A percentile compares a stretch with the other conserved stretches of the same genome.
phyloP scores from a whole-genome alignment of 306 rosid species.

The Medicago arabica region DNA sequence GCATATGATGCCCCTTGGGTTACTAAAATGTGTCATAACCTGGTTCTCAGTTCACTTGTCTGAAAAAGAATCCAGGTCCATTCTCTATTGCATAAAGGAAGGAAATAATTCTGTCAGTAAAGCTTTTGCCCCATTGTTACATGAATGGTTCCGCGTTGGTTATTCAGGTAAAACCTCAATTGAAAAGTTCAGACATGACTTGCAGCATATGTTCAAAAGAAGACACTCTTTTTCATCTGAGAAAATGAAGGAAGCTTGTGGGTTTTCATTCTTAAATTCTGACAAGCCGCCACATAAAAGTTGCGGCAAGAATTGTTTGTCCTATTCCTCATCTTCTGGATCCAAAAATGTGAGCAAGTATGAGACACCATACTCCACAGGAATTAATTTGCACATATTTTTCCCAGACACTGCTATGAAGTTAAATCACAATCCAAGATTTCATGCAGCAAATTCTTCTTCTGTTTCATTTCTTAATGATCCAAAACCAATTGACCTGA shows the following conservation, averaged over 20 bases:
- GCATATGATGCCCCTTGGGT: conserved; percentile 89
- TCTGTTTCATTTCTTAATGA: conserved; percentile 55
- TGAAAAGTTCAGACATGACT: conserved; percentile 67
- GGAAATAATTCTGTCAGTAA: conserved; percentile 51
- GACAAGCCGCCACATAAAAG: conserved; percentile 43
- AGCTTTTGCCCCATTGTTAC: conserved; percentile 71
- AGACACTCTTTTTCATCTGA: conserved; percentile 56
- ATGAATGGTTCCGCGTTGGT: conserved; percentile 82
- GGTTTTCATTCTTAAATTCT: conserved; percentile 55
- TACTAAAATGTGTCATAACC: conserved; percentile 72
- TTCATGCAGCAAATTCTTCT: conserved; percentile 44
- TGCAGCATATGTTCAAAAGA: conserved; percentile 74
- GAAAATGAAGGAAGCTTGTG: conserved; percentile 54
- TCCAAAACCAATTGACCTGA: conserved; percentile 78
- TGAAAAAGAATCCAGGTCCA: conserved; percentile 66
- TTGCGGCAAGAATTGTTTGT: conserved; percentile 48
- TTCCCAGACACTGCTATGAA: conserved; percentile 62
- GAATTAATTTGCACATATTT: conserved; percentile 68
- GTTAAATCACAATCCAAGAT: conserved; percentile 51
- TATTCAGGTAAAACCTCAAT: conserved; percentile 76
- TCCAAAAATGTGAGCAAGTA: conserved; percentile 47
- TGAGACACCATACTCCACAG: conserved; percentile 69
- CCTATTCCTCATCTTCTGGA: conserved; percentile 53
- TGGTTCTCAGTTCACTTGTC: conserved; percentile 90
- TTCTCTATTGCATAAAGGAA: conserved; percentile 56